Base-by-base conservation (phyloP, 306 rosid species). In the Medicago ruthenica region DNA sequence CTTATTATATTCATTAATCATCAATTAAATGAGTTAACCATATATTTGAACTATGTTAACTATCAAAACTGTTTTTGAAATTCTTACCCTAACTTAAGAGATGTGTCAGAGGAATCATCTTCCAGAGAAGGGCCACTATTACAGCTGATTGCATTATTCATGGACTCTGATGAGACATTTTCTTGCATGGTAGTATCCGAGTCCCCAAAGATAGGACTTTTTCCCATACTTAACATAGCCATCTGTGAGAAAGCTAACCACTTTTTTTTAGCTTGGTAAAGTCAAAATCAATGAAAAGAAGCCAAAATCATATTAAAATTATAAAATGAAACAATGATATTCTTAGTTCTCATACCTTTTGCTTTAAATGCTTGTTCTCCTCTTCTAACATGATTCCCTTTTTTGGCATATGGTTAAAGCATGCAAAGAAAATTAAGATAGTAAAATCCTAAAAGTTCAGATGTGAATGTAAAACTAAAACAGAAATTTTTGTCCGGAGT, bases 1-100 rank as follows among this genome's bases (percentile, higher is more conserved):
- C 22, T 21, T 21, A 21, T 21, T 21, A 21, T 21, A 21, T 21
- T 21, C 22, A 27, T 27, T 27, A 27, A 27, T 27, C 31, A 27
- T 27, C 31, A 27, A 27, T 27, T 27, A 3, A 27, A 3, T 4
- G 31, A 3, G 31, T 27, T 27, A 4, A 27, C 4, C 4, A 3
- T 27, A 27, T 27, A 27, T 27, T 27, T 27, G 4, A 27, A 27
- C 31, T 27, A 27, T 0, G 0, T 27, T 27, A 27, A 27, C 31
- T 27, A 27, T 27, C 31, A 27, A 27, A 27, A 27, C 31, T 27
- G 31, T 27, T 27, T 27, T 27, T 27, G 31, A 3, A 27, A 27
- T 27, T 22, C 82, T 77, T 58, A 82, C 85, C 85, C 85, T 77
- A 82, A 77, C 53, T 73, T 82, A 6, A 82, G 79, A 71, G 67